Percentiles rank a stretch among this genome's conserved stretches.
Evolutionary conservation across 345 rosid species (phyloP).

Genomic region (Nasturtium officinale): DNA sequence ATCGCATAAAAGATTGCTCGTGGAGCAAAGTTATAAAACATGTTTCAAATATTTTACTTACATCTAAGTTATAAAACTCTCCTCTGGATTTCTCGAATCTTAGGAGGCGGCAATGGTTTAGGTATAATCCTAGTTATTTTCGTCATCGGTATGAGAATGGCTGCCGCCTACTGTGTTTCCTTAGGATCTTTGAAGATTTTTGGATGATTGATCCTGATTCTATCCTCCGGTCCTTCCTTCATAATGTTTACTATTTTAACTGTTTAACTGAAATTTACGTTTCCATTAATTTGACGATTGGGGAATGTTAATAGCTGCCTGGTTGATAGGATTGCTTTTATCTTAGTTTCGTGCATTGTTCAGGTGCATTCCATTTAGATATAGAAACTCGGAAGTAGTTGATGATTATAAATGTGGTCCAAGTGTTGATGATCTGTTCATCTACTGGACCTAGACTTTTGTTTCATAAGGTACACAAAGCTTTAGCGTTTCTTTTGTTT

Average conservation of each 20-base stretch:
- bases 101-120: too few relatives aligned
- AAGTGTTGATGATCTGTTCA: conserved; percentile 83
- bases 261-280: too few relatives aligned
- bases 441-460: conserved; percentile 74
- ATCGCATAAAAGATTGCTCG: background rate
- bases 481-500: background rate
- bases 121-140: background rate
- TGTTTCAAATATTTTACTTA: background rate
- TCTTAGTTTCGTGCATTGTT: background rate
- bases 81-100: too few relatives aligned
- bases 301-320: too few relatives aligned
- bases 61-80: too few relatives aligned
- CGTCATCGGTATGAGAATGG: too few relatives aligned
- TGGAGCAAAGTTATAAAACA: background rate
- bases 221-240: too few relatives aligned
- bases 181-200: too few relatives aligned
- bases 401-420: conserved; percentile 48
- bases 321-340: background rate
- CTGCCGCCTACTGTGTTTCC: conserved; percentile 37
- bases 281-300: too few relatives aligned
- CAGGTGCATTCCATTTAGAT: conserved; percentile 76
- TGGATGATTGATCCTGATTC: too few relatives aligned
- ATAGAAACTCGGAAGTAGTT: conserved; percentile 43
- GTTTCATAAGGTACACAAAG: conserved; percentile 67
- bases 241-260: too few relatives aligned